Evolutionary conservation across 2,329 filamentous ascomycete species (phyloP).

Genomic region (Fusarium nygamai): DNA sequence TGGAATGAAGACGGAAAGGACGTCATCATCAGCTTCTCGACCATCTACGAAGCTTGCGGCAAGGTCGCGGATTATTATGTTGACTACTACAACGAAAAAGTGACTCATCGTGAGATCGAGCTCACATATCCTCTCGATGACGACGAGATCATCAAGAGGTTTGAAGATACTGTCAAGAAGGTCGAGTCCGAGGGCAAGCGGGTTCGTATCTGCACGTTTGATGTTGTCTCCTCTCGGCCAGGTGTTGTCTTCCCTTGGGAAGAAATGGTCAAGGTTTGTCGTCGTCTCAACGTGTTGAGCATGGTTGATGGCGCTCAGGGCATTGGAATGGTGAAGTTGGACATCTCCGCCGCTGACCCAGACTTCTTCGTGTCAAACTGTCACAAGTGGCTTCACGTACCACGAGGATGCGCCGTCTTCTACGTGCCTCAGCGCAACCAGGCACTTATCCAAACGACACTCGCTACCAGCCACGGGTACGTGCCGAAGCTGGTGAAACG

Average conservation of each 20-base stretch:
- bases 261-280: conserved; percentile 70
- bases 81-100: conserved; percentile 67
- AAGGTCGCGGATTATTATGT: conserved; percentile 76
- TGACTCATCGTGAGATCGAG: conserved; percentile 63
- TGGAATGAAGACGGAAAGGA: conserved; percentile 78
- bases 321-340: conserved; percentile 79
- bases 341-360: conserved; percentile 73
- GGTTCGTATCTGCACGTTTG: conserved; percentile 75
- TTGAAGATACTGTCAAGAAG: conserved; percentile 66
- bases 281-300: conserved; percentile 73
- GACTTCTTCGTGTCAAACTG: conserved; percentile 91
- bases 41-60: conserved; percentile 81
- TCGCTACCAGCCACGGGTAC: conserved; percentile 87
- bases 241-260: conserved; percentile 85
- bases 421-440: conserved; percentile 84
- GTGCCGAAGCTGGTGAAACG: conserved; percentile 53
- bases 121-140: conserved; percentile 77
- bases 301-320: conserved; percentile 88
- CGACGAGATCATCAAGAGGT: conserved; percentile 68
- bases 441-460: conserved; percentile 73
- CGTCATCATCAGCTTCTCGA: conserved; percentile 80
- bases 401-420: conserved; percentile 82
- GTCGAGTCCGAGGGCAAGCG: conserved; percentile 66
- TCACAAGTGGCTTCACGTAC: conserved; percentile 90
- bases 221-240: conserved; percentile 81